Conservation (phyloP, 192 early-diverging fungal genomes). For the Coemansia sp. region DNA sequence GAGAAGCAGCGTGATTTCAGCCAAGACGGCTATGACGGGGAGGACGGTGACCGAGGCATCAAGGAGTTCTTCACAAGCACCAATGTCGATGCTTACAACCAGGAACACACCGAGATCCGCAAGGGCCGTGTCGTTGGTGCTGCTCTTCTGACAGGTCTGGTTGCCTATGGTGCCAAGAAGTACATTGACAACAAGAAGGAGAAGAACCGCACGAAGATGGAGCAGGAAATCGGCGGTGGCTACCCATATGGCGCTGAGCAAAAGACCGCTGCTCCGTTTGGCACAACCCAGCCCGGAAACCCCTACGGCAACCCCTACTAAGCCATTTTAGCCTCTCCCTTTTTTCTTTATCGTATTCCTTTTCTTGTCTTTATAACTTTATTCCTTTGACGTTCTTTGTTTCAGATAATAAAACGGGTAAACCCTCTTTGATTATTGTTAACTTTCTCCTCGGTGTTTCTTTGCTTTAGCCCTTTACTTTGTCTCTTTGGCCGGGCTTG, state of each 20-base stretch:
- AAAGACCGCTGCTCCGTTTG: not conserved
- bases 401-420: too few species aligned
- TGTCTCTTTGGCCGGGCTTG: too few species aligned
- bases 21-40: conserved; percentile 11
- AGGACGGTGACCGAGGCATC: conserved; percentile 41
- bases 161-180: conserved; percentile 27
- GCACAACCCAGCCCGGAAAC: not conserved
- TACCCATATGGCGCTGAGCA: not conserved
- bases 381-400: too few species aligned
- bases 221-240: conserved; percentile 4
- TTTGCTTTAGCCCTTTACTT: too few species aligned
- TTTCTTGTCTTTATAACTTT: too few species aligned
- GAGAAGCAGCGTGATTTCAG: not conserved
- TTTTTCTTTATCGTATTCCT: too few species aligned
- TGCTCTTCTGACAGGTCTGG: conserved; percentile 7
- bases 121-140: conserved; percentile 17
- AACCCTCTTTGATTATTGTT: too few species aligned
- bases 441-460: too few species aligned
- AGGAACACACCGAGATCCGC: conserved; percentile 14
- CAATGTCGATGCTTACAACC: conserved; percentile 29
- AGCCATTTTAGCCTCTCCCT: too few species aligned
- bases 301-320: conserved; percentile 4
- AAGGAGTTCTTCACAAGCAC: conserved; percentile 38
- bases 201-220: not conserved
- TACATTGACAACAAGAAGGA: conserved; percentile 26